These are phyloP conservation scores for Oryza meyeriana DNA, from an alignment of 176 grass and related monocot species.

Conservation along the genomic window DNA sequence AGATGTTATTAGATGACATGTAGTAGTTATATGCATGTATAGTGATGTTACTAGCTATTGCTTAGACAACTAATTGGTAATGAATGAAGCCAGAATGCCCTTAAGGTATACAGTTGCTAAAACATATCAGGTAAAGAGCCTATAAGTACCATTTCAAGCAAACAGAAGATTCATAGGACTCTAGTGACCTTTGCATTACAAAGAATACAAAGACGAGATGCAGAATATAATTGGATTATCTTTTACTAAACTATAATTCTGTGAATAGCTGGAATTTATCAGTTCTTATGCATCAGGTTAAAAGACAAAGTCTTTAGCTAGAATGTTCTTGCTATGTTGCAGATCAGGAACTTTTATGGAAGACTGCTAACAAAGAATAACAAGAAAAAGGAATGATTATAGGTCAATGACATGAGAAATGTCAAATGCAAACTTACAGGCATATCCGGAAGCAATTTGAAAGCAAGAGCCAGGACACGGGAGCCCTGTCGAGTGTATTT, in stretches of 20 bases:
- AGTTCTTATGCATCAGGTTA: not conserved
- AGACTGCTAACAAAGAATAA: not conserved
- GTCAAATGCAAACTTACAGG: slow-evolving; percentile 62
- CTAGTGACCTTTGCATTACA: not conserved
- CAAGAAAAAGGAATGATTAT: not conserved
- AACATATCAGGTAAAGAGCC: not conserved
- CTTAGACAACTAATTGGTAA: not conserved
- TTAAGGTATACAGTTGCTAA: not conserved
- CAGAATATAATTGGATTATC: slow-evolving; percentile 3
- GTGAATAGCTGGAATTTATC: not conserved
- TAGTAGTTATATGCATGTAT: not conserved
- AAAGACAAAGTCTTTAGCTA: not conserved
- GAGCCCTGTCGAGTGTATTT: slow-evolving; percentile 96
- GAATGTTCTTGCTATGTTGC: slow-evolving; percentile 3
- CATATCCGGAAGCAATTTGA: slow-evolving; percentile 89
- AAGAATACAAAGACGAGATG: not conserved
- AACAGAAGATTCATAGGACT: slow-evolving; percentile 10
- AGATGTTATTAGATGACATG: not conserved
- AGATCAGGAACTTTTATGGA: not conserved
- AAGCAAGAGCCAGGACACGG: slow-evolving; percentile 94
- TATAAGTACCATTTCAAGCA: not conserved
- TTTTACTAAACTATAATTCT: not conserved
- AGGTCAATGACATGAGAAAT: not conserved
- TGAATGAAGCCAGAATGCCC: not conserved
- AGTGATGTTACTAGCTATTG: not conserved